Conservation (phyloP, 2,329 filamentous ascomycete genomes). For the Didymella pomorum region DNA sequence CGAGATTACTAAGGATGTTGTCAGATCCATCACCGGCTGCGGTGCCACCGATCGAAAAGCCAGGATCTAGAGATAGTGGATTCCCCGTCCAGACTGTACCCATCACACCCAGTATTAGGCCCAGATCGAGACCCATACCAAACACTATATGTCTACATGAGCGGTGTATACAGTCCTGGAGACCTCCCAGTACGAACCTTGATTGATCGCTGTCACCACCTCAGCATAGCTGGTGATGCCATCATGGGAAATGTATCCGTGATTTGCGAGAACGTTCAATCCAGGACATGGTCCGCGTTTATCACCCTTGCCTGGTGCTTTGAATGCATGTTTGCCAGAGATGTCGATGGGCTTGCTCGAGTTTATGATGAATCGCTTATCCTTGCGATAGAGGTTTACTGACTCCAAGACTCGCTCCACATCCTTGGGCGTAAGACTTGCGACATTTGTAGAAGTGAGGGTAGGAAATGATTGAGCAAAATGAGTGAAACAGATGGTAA, state of each 20-base stretch:
- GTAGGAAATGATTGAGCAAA: slow-evolving; percentile 29
- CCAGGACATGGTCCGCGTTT: slow-evolving; percentile 55
- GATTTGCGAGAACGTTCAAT: slow-evolving; percentile 54
- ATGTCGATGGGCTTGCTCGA: slow-evolving; percentile 40
- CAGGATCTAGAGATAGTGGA: slow-evolving; percentile 58
- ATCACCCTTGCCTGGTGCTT: slow-evolving; percentile 49
- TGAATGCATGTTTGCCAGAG: slow-evolving; percentile 36
- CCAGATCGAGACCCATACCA: slow-evolving; percentile 55
- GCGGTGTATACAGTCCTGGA: not conserved
- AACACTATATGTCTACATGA: slow-evolving; percentile 43
- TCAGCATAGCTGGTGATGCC: slow-evolving; percentile 54
- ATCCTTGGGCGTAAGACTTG: slow-evolving; percentile 21
- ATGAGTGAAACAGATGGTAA: slow-evolving; percentile 19
- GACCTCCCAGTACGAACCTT: slow-evolving; percentile 47
- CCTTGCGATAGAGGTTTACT: slow-evolving; percentile 22
- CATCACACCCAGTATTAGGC: slow-evolving; percentile 53
- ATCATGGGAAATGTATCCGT: slow-evolving; percentile 40
- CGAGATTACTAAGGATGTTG: slow-evolving; percentile 55
- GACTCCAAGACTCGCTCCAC: slow-evolving; percentile 22
- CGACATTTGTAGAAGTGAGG: slow-evolving; percentile 11
- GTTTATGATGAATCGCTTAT: slow-evolving; percentile 26
- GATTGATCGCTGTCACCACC: slow-evolving; percentile 52
- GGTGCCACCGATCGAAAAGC: slow-evolving; percentile 60
- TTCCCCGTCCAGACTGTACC: slow-evolving; percentile 61
- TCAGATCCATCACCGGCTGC: slow-evolving; percentile 39